Evolutionary conservation across 345 rosid species (phyloP).

Genomic region (Sonneratia caseolaris): DNA sequence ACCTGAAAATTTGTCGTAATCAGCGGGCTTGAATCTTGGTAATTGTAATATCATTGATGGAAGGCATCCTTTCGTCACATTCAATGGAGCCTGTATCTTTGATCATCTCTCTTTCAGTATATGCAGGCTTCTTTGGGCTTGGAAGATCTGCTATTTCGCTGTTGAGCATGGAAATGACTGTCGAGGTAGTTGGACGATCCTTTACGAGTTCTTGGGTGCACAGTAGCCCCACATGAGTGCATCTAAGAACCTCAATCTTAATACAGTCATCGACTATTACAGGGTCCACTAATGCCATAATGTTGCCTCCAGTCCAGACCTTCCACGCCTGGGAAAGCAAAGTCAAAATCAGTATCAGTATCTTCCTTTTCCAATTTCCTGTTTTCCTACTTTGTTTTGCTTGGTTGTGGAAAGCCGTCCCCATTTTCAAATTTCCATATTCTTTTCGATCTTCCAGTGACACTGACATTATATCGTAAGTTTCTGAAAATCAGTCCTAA

Average conservation of each 20-base stretch:
- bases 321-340: constrained; percentile 13
- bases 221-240: constrained; percentile 10
- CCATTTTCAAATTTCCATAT: no score
- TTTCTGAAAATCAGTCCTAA: no score
- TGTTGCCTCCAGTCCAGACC: constrained; percentile 14
- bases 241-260: constrained; percentile 1
- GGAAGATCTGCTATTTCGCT: constrained; percentile 18
- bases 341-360: no score
- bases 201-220: constrained; percentile 16
- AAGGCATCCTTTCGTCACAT: background rate
- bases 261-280: background rate
- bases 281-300: constrained; percentile 6
- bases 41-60: background rate
- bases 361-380: no score
- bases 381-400: no score
- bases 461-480: no score
- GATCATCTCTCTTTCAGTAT: constrained; percentile 4
- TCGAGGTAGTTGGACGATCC: constrained; percentile 21
- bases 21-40: constrained; percentile 8
- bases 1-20: background rate
- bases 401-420: no score
- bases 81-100: background rate
- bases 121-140: constrained; percentile 12
- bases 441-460: no score
- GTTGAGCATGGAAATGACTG: constrained; percentile 20